Evolutionary conservation across 2,329 filamentous ascomycete genomes (phyloP).

Genomic region (Diaporthe citri): DNA sequence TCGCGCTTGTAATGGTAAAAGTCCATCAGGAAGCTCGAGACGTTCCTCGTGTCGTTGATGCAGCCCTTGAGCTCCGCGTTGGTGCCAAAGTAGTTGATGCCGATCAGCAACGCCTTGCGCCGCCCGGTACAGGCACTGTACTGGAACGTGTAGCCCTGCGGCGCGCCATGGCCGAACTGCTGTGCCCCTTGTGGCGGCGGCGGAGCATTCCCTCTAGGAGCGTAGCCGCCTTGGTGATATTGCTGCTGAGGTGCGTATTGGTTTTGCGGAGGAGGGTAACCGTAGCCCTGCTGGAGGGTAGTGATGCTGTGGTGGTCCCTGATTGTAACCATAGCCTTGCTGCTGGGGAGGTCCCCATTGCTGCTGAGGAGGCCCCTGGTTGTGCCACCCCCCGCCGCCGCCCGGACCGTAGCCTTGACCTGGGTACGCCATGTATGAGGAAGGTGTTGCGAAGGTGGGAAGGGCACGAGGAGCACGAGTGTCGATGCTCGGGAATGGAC

Average conservation of each 20-base stretch:
- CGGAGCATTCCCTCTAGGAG: conserved; percentile 51
- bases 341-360: conserved; percentile 32
- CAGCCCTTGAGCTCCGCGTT: conserved; percentile 79
- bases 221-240: conserved; percentile 56
- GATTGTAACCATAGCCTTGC: conserved; percentile 33
- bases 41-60: conserved; percentile 85
- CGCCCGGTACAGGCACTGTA: conserved; percentile 81
- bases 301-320: conserved; percentile 32
- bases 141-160: conserved; percentile 77
- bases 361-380: conserved; percentile 41
- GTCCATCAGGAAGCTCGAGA: conserved; percentile 77
- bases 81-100: conserved; percentile 85
- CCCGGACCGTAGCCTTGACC: conserved; percentile 46
- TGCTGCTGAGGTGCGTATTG: conserved; percentile 42
- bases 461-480: not conserved
- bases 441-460: not conserved
- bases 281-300: conserved; percentile 33
- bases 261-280: conserved; percentile 47
- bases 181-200: conserved; percentile 65
- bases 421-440: conserved; percentile 41
- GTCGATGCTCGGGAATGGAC: not conserved
- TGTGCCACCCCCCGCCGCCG: conserved; percentile 38
- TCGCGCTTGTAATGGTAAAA: conserved; percentile 79
- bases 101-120: conserved; percentile 81
- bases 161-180: conserved; percentile 76